Evolutionary conservation across 2,329 filamentous ascomycete genomes (phyloP).

Genomic region (Alternaria sp.): DNA sequence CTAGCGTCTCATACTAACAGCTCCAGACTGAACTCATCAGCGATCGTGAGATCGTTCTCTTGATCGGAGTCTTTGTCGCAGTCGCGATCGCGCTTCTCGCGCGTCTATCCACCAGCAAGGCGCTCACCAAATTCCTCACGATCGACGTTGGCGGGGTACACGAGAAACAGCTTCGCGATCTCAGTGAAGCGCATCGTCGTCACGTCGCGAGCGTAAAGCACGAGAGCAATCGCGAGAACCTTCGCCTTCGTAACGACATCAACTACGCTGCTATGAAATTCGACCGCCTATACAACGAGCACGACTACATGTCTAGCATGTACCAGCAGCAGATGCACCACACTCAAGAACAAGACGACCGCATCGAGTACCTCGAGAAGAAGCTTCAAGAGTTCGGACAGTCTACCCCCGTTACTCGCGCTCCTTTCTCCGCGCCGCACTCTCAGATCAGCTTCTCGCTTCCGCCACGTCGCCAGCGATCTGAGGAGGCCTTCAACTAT

Average conservation of each 20-base stretch:
- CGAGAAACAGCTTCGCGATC: constrained; percentile 8
- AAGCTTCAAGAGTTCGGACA: constrained; percentile 32
- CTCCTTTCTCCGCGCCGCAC: constrained; percentile 22
- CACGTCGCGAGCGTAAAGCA: constrained; percentile 7
- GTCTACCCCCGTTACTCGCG: neutral
- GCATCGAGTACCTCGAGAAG: constrained; percentile 38
- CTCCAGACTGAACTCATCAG: constrained; percentile 10
- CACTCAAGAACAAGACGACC: constrained; percentile 33
- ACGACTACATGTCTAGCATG: constrained; percentile 18
- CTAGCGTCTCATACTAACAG: neutral
- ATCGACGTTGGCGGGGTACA: constrained; percentile 2
- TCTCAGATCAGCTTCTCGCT: constrained; percentile 15
- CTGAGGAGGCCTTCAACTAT: neutral
- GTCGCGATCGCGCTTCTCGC: constrained; percentile 1
- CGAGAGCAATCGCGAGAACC: constrained; percentile 3
- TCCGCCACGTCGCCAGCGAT: constrained; percentile 13
- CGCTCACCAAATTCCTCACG: constrained; percentile 8
- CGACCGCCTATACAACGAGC: constrained; percentile 16
- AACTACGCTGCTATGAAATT: constrained; percentile 6
- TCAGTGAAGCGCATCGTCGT: constrained; percentile 16
- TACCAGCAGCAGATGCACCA: constrained; percentile 23
- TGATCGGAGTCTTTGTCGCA: constrained; percentile 9
- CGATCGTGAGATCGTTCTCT: constrained; percentile 13
- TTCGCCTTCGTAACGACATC: constrained; percentile 8
- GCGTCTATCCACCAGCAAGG: neutral